Conservation (phyloP, 495 filamentous ascomycete genomes). For the Aspergillus affinis region DNA sequence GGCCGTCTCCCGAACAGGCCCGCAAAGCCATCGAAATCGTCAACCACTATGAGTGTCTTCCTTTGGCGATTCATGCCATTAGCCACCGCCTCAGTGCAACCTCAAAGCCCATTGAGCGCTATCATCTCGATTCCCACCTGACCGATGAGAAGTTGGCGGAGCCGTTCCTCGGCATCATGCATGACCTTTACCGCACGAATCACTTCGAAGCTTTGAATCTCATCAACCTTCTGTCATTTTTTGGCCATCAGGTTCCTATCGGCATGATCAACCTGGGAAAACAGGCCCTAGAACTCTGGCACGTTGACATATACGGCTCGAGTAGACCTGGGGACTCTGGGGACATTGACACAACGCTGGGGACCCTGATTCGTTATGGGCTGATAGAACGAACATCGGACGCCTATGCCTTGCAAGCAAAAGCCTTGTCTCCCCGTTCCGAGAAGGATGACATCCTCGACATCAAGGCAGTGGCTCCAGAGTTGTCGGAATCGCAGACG, state of each 20-base stretch:
- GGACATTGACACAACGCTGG: conserved; percentile 68
- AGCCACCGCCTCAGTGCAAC: conserved; percentile 73
- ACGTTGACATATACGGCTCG: conserved; percentile 48
- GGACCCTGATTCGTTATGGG: conserved; percentile 66
- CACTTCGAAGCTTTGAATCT: conserved; percentile 66
- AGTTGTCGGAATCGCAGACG: conserved; percentile 36
- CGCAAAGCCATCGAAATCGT: conserved; percentile 65
- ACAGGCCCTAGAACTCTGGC: conserved; percentile 52
- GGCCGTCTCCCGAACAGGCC: conserved; percentile 54
- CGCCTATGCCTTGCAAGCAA: conserved; percentile 39
- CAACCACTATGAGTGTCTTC: conserved; percentile 66
- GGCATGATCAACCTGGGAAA: conserved; percentile 70
- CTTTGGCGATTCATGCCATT: conserved; percentile 76
- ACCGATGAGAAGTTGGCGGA: conserved; percentile 66
- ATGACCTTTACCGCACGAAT: conserved; percentile 62
- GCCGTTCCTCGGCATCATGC: conserved; percentile 68
- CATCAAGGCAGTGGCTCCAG: conserved; percentile 24
- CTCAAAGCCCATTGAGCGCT: conserved; percentile 66
- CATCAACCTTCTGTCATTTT: conserved; percentile 72
- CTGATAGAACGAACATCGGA: conserved; percentile 59
- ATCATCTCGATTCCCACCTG: conserved; percentile 64
- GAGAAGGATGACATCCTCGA: conserved; percentile 24
- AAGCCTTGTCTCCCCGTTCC: conserved; percentile 27
- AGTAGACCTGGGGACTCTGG: conserved; percentile 51
- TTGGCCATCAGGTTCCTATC: conserved; percentile 72